Evolutionary conservation across 257 asterid species (phyloP).

Genomic region (Petunia axillaris): DNA sequence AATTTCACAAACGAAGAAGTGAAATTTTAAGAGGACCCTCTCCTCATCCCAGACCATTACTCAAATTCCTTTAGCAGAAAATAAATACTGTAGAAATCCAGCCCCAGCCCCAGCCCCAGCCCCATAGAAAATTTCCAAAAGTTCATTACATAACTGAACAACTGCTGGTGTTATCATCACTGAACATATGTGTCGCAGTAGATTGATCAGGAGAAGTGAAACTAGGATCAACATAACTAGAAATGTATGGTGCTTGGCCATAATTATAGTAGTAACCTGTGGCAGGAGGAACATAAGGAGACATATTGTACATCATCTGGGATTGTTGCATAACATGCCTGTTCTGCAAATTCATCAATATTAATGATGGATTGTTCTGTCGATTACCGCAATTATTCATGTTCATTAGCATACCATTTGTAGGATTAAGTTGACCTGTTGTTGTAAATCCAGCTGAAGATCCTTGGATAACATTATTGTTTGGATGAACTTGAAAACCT

Average conservation of each 20-base stretch:
- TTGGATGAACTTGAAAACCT: neutral
- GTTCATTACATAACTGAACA: slow-evolving; percentile 61
- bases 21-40: too few relatives aligned
- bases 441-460: neutral
- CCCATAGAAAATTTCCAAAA: neutral
- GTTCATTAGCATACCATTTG: slow-evolving; percentile 46
- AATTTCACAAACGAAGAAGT: too few relatives aligned
- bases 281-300: slow-evolving; percentile 53
- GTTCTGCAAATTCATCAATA: slow-evolving; percentile 56
- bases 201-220: slow-evolving; percentile 30
- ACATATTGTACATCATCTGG: slow-evolving; percentile 68
- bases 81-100: neutral
- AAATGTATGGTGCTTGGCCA: slow-evolving; percentile 39
- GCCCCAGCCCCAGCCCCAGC: neutral
- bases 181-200: slow-evolving; percentile 44
- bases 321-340: slow-evolving; percentile 55
- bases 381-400: slow-evolving; percentile 24
- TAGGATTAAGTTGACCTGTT: slow-evolving; percentile 25
- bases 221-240: slow-evolving; percentile 25
- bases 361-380: slow-evolving; percentile 36
- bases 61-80: too few relatives aligned
- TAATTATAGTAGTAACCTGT: slow-evolving; percentile 54
- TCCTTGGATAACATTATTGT: neutral
- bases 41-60: too few relatives aligned
- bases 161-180: slow-evolving; percentile 60